These are phyloP conservation scores for Claviceps capensis DNA, from an alignment of 2,329 filamentous ascomycete genomes.

Conservation along the genomic window DNA sequence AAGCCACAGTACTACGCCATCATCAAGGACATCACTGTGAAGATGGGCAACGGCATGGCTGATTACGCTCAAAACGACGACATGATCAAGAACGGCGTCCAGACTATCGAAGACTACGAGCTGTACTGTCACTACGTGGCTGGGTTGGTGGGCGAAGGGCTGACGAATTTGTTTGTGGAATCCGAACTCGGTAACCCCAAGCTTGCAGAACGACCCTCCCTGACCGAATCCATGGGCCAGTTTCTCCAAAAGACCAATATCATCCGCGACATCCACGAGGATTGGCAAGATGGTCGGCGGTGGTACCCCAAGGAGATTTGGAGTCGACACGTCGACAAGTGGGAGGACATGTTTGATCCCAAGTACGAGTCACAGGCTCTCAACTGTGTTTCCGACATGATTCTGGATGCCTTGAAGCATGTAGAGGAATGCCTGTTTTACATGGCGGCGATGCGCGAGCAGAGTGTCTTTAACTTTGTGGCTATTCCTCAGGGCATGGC, in stretches of 20 bases:
- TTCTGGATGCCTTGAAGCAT: conserved; percentile 75
- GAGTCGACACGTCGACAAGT: conserved; percentile 85
- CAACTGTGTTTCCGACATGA: conserved; percentile 85
- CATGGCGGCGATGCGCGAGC: conserved; percentile 85
- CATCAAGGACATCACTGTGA: conserved; percentile 81
- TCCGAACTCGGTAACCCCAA: conserved; percentile 76
- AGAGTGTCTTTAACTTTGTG: conserved; percentile 98
- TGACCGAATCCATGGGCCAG: conserved; percentile 92
- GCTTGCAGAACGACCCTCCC: conserved; percentile 60
- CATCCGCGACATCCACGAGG: conserved; percentile 87
- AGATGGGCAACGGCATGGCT: conserved; percentile 98
- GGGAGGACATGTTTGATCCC: conserved; percentile 79
- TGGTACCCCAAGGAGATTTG: conserved; percentile 97
- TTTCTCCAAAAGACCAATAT: conserved; percentile 99
- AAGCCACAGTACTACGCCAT: conserved; percentile 74
- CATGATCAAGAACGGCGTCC: conserved; percentile 64
- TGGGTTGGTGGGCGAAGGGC: conserved; percentile 90
- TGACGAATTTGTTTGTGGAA: conserved; percentile 82
- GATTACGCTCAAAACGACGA: conserved; percentile 83
- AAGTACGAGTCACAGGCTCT: conserved; percentile 66
- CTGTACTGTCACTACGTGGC: conserved; percentile 97
- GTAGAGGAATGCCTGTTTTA: conserved; percentile 95
- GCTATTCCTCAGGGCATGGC: conserved; percentile 96
- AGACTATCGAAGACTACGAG: conserved; percentile 82
- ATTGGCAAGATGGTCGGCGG: conserved; percentile 70